Evolutionary conservation across 768 basidiomycete species (phyloP).

Genomic region (Pleurotus citrinopileatus): DNA sequence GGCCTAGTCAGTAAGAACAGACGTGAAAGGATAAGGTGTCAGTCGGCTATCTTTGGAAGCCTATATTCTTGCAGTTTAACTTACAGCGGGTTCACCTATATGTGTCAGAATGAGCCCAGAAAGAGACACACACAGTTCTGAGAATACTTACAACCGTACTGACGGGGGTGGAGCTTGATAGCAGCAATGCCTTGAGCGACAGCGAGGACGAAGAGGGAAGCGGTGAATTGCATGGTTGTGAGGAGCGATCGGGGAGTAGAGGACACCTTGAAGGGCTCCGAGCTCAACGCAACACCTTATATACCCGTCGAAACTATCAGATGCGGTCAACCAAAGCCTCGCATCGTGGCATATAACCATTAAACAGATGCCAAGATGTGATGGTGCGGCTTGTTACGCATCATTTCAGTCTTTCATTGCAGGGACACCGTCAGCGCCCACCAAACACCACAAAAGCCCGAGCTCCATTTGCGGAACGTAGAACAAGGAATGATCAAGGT

Average conservation of each 20-base stretch:
- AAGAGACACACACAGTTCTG: neutral
- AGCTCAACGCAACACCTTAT: neutral
- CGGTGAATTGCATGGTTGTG: conserved; percentile 3
- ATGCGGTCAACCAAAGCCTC: neutral
- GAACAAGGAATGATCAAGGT: too few relatives aligned
- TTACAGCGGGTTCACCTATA: neutral
- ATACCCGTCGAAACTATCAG: conserved; percentile 4
- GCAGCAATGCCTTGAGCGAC: conserved; percentile 4
- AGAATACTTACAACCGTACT: neutral
- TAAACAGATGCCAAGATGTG: neutral
- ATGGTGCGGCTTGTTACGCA: neutral
- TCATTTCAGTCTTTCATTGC: neutral
- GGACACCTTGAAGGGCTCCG: neutral
- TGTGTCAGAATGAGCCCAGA: neutral
- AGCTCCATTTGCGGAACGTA: neutral
- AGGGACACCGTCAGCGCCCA: neutral
- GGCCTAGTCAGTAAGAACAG: conserved; percentile 3
- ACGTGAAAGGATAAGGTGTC: neutral
- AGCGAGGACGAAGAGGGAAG: neutral
- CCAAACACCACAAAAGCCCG: neutral
- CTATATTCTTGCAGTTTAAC: neutral
- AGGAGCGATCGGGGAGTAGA: neutral
- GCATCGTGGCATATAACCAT: neutral
- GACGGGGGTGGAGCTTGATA: conserved; percentile 5
- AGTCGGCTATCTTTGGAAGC: neutral